These are phyloP conservation scores for Ophiosphaerella narmari DNA, from an alignment of 2,329 filamentous ascomycete species.

Conservation along the genomic window DNA sequence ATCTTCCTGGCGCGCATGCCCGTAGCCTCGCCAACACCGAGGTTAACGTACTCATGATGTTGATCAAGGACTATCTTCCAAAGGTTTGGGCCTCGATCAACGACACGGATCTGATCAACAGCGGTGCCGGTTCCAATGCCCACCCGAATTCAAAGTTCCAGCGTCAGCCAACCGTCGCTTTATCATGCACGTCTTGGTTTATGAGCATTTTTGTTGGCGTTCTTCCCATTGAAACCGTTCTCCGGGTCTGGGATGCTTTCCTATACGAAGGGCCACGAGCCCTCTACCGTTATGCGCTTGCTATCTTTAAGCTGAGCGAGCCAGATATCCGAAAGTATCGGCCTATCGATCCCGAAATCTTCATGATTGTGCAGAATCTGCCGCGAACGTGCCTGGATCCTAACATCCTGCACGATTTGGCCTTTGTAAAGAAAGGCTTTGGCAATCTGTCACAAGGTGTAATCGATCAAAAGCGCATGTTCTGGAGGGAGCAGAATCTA, in stretches of 20 bases:
- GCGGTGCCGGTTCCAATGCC: conserved; percentile 38
- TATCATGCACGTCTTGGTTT: conserved; percentile 95
- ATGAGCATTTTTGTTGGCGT: conserved; percentile 97
- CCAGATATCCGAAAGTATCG: conserved; percentile 73
- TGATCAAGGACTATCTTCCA: conserved; percentile 81
- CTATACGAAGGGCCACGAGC: conserved; percentile 96
- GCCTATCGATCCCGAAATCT: conserved; percentile 90
- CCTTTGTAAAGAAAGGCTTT: conserved; percentile 79
- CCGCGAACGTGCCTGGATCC: conserved; percentile 81
- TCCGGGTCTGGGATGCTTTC: conserved; percentile 93
- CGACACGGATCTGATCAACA: conserved; percentile 63
- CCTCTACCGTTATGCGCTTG: conserved; percentile 86
- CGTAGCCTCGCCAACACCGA: conserved; percentile 91
- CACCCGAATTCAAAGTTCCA: conserved; percentile 44
- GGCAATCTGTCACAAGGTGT: conserved; percentile 79
- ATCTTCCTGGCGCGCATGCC: conserved; percentile 90
- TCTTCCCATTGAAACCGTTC: conserved; percentile 85
- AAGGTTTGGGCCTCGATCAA: conserved; percentile 87
- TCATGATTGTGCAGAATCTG: conserved; percentile 87
- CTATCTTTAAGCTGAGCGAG: conserved; percentile 90
- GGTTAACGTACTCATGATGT: conserved; percentile 87
- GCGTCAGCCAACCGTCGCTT: conserved; percentile 81
- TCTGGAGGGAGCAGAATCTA: conserved; percentile 41
- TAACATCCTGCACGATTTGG: conserved; percentile 80
- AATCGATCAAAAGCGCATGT: conserved; percentile 72